Base-by-base conservation (phyloP, 352 stramenopile genomes). In the Globisporangium perplexum region DNA sequence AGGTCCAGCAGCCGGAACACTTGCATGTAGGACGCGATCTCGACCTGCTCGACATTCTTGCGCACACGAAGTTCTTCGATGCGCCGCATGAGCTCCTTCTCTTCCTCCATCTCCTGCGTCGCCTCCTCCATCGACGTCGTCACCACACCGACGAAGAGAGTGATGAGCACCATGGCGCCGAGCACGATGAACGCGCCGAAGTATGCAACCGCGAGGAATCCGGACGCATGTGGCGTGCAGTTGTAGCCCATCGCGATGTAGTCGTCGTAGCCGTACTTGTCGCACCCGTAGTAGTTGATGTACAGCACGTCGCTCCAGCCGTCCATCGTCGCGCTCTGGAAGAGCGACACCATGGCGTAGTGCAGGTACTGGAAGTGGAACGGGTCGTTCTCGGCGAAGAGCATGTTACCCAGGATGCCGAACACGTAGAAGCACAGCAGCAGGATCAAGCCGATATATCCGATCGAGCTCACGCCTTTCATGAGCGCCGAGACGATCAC, bases 371-470 rank as follows among this genome's bases (percentile, higher is more conserved):
- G 70, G 50, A 96, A 96, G 61, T 96, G 81, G 58, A 88, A 94
- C 15, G 88, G 88, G 47, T 97, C 88, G 54, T 96, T 96, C 7
- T 60, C 58, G 0, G 76, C 63, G 53, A 97, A 97, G 7, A 97
- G 57, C 68, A 95, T 90, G 65, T 97, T 96, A 56, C 88, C 89
- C 17, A 96, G 68, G 50, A 96, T 94, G 24, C 85, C 86, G 47
- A 95, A 97, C 1, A 97, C 75, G 71, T 96, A 97, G 55, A 96
- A 96, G 35, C 88, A 86, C 41, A 97, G 63, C 17, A 96, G 47
- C 39, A 97, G 58, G 55, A 97, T 93, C n/a, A 96, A 35, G 0
- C 74, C 78, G 47, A 97, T 95, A 77, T 96, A 97, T 4, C 75
- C 79, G 57, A 96, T 96, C 8, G 80, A 95, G 46, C 71, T 65